Percentiles rank a stretch among this genome's conserved stretches.
phyloP scores from a whole-genome alignment of 805 yeast species.

The Spathaspora boniae region DNA sequence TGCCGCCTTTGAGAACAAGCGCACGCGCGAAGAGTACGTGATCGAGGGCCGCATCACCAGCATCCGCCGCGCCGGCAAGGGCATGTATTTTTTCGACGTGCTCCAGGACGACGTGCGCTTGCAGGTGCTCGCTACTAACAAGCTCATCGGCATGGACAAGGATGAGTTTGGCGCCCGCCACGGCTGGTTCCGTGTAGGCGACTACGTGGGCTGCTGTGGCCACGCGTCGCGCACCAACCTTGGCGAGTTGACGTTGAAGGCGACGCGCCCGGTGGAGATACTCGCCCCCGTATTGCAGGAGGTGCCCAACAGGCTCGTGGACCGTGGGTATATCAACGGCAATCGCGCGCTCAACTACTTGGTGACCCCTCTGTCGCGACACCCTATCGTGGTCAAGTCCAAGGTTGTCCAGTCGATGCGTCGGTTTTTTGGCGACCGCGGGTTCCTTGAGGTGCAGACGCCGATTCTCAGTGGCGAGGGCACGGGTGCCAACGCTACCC shows the following conservation, averaged over 20 bases:
- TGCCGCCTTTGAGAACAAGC: conserved; percentile 8
- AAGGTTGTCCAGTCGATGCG: conserved; percentile 55
- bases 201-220: conserved; percentile 64
- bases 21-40: conserved; percentile 4
- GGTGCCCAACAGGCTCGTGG: conserved; percentile 58
- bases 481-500: conserved; percentile 92
- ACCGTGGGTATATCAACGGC: conserved; percentile 53
- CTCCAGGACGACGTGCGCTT: conserved; percentile 55
- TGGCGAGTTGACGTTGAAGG: conserved; percentile 74
- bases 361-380: conserved; percentile 50
- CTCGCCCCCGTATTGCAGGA: conserved; percentile 60
- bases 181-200: conserved; percentile 61
- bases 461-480: conserved; percentile 74
- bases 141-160: conserved; percentile 37
- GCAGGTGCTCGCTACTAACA: conserved; percentile 61
- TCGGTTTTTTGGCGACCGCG: conserved; percentile 47
- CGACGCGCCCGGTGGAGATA: conserved; percentile 45
- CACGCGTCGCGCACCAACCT: conserved; percentile 69
- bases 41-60: conserved; percentile 56
- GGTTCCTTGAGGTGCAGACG: conserved; percentile 82
- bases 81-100: conserved; percentile 66
- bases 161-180: conserved; percentile 42
- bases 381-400: conserved; percentile 49
- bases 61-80: conserved; percentile 65
- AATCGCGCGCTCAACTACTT: conserved; percentile 75